A percentile compares a stretch with the other conserved stretches of the same genome.
These are phyloP conservation scores for Micromonas commoda DNA, from an alignment of 139 green algal species.

Conservation along the genomic window DNA sequence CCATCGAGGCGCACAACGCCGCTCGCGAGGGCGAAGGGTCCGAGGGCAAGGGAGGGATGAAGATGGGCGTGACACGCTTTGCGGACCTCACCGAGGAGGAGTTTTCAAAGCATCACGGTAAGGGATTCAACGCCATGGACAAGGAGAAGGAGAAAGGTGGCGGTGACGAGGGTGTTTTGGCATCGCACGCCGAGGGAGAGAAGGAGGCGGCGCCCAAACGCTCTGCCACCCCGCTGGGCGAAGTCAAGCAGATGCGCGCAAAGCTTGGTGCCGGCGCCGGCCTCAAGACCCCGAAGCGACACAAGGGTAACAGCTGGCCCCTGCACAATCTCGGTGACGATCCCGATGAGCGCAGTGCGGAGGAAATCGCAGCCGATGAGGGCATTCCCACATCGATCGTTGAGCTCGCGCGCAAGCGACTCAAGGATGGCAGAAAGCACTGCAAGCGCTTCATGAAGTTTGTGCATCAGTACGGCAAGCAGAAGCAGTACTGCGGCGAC, in stretches of 20 bases:
- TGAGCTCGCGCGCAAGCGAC: not conserved
- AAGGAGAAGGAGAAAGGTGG: too few relatives aligned
- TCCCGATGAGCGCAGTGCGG: too few relatives aligned
- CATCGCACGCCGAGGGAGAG: too few relatives aligned
- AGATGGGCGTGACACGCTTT: slow-evolving; percentile 17
- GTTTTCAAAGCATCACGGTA: slow-evolving; percentile 6
- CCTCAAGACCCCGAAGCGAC: too few relatives aligned
- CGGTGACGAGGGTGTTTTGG: too few relatives aligned
- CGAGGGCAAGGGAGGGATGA: not conserved
- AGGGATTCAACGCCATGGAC: too few relatives aligned
- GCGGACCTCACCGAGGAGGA: slow-evolving; percentile 28
- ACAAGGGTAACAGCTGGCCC: too few relatives aligned
- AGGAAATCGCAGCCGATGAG: too few relatives aligned
- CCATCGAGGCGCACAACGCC: slow-evolving; percentile 23
- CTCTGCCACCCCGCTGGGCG: too few relatives aligned
- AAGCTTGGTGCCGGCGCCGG: too few relatives aligned
- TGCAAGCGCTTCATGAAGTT: not conserved
- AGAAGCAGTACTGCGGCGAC: slow-evolving; percentile 1
- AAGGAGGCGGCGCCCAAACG: too few relatives aligned
- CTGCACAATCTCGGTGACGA: not conserved
- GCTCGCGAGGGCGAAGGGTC: not conserved
- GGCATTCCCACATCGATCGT: not conserved
- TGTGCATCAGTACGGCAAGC: not conserved
- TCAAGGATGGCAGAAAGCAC: not conserved
- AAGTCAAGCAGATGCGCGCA: too few relatives aligned